A percentile compares a stretch with the other conserved stretches of the same genome.
These are phyloP conservation scores for Cercospora berteroae DNA, from an alignment of 2,329 filamentous ascomycete species.

Conservation along the genomic window DNA sequence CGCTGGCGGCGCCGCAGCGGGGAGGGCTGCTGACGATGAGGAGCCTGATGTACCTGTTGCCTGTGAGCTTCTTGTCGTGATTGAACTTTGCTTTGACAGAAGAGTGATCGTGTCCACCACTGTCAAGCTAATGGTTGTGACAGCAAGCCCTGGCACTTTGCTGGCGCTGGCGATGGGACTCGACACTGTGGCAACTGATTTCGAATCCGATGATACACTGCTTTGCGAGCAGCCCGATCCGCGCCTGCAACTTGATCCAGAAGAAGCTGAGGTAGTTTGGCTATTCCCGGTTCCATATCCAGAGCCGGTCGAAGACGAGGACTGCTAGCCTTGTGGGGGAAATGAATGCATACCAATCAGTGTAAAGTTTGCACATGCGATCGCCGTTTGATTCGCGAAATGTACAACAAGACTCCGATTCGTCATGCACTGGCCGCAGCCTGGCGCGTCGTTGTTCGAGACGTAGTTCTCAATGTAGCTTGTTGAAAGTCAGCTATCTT, in stretches of 20 bases:
- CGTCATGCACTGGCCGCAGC: slow-evolving; percentile 17
- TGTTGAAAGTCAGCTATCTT: background rate
- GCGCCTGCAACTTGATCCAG: background rate
- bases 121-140: background rate
- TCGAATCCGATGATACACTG: background rate
- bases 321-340: slow-evolving; percentile 16
- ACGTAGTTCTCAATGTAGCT: slow-evolving; percentile 53
- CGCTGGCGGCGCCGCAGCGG: background rate
- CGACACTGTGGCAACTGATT: background rate
- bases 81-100: background rate
- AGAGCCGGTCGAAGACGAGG: slow-evolving; percentile 6
- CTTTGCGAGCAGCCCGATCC: background rate
- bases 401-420: slow-evolving; percentile 57
- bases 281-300: slow-evolving; percentile 6
- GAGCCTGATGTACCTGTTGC: slow-evolving; percentile 9
- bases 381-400: slow-evolving; percentile 51
- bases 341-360: slow-evolving; percentile 22
- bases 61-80: slow-evolving; percentile 8
- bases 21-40: background rate
- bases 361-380: slow-evolving; percentile 58
- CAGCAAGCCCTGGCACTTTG: background rate
- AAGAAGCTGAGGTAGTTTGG: background rate
- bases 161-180: background rate
- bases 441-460: slow-evolving; percentile 32
- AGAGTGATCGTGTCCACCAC: background rate